Percentiles rank a stretch among this genome's conserved stretches.
phyloP scores from a whole-genome alignment of 2,329 filamentous ascomycete genomes.

The Daldinia eschscholtzii region DNA sequence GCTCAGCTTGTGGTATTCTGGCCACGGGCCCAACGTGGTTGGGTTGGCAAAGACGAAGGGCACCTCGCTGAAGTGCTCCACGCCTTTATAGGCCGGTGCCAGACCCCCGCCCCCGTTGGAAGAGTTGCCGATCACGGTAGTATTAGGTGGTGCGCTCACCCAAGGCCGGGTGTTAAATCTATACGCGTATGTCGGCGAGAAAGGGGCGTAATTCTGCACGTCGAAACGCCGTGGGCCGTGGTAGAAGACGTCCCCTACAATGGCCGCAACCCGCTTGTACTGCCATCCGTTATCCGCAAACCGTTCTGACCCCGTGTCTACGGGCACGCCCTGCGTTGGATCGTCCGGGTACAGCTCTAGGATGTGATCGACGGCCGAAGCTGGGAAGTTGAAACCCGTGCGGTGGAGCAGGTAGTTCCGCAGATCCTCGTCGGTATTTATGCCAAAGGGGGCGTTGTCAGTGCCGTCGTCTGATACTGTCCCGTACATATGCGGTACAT shows the following conservation, averaged over 20 bases:
- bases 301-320: constrained; percentile 54
- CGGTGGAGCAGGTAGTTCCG: constrained; percentile 39
- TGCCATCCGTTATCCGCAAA: constrained; percentile 58
- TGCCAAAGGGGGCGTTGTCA: constrained; percentile 47
- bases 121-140: constrained; percentile 47
- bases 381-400: constrained; percentile 46
- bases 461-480: constrained; percentile 75
- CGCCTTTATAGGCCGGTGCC: constrained; percentile 52
- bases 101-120: constrained; percentile 34
- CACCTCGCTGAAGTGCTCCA: constrained; percentile 57
- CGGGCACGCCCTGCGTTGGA: constrained; percentile 62
- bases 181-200: constrained; percentile 68
- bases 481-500: constrained; percentile 73
- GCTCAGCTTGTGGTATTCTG: constrained; percentile 47
- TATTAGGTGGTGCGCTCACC: constrained; percentile 57
- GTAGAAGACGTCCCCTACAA: constrained; percentile 66
- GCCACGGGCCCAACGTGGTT: constrained; percentile 44
- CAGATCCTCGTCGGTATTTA: constrained; percentile 48
- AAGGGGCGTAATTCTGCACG: constrained; percentile 64
- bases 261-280: constrained; percentile 67
- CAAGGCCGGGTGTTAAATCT: constrained; percentile 67
- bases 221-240: constrained; percentile 67
- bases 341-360: constrained; percentile 64
- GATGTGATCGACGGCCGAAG: constrained; percentile 52
- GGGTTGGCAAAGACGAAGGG: constrained; percentile 56